Evolutionary conservation across 2,329 filamentous ascomycete species (phyloP).

Genomic region (Emericellopsis cladophorae): DNA sequence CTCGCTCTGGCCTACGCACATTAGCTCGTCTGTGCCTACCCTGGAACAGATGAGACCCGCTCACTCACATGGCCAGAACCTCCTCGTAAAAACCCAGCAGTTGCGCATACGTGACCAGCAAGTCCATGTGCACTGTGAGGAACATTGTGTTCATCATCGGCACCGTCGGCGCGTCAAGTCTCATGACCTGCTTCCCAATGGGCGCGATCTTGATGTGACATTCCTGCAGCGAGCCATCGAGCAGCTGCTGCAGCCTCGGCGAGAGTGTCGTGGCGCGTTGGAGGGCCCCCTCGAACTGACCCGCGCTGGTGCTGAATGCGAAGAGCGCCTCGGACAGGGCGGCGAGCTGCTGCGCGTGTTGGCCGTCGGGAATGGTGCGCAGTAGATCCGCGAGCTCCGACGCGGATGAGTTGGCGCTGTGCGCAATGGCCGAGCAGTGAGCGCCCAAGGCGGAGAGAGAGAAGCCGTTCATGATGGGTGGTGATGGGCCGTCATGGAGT

Average conservation of each 20-base stretch:
- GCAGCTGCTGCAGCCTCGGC: constrained; percentile 12
- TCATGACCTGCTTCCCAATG: constrained; percentile 20
- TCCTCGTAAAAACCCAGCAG: constrained; percentile 11
- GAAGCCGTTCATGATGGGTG: constrained; percentile 18
- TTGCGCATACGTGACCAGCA: constrained; percentile 10
- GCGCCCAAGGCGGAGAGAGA: constrained; percentile 19
- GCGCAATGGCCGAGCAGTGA: constrained; percentile 14
- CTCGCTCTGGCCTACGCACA: constrained; percentile 6
- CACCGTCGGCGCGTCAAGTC: constrained; percentile 13
- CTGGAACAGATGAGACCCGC: neutral
- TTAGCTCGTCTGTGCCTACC: no score
- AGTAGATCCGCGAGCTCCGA: constrained; percentile 16
- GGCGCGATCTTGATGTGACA: constrained; percentile 15
- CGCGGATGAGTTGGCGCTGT: constrained; percentile 13
- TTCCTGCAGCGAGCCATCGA: constrained; percentile 12
- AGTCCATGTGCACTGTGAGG: constrained; percentile 10
- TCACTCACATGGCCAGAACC: constrained; percentile 11
- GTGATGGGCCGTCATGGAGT: neutral
- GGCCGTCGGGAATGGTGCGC: constrained; percentile 4
- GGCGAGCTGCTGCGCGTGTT: constrained; percentile 8
- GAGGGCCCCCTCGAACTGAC: constrained; percentile 13
- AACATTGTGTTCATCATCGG: constrained; percentile 11
- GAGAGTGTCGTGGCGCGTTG: constrained; percentile 13
- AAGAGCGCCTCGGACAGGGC: constrained; percentile 11
- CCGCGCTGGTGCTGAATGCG: constrained; percentile 11